Base-by-base conservation (phyloP, 1,284 basidiomycete genomes). In the Tilletia setariae region DNA sequence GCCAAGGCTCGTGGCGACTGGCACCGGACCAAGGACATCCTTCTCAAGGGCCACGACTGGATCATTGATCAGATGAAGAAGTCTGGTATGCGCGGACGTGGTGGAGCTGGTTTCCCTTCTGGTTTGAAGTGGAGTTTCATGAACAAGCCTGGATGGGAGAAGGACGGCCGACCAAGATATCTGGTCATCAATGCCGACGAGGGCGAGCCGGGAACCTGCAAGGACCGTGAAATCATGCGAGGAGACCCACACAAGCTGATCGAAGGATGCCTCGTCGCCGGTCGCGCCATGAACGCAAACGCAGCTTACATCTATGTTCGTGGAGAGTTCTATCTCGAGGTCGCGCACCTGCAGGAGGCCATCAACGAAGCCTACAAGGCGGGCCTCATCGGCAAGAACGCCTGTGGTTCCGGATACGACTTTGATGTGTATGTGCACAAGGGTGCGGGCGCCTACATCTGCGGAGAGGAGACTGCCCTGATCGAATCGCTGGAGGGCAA, bases 231-330 rank as follows among this genome's bases (percentile, higher is more conserved):
- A 85, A 98, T 98, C 80, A 87, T 98, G 83, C 91, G 96, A 69
- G 94, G 94, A 42, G 95, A 98, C 84, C 95, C 95, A 1, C 95
- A 98, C 86, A 98, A 98, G 83, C 90, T 98, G 69, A 87, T 98
- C 78, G 96, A 98, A 84, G 95, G 95, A 40, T 98, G 96, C 84
- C 88, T 98, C 64, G 91, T 98, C 70, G 95, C 95, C 62, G 95
- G 95, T n/a, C 90, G 95, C 70, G 90, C 87, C 21, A 98, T 98
- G 95, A 98, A 98, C 84, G 95, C 94, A 64, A 95, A 85, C 68
- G 93, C 94, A 67, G 95, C 95, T 40, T 98, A 98, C 87, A 98
- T 98, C 84, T 98, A 98, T 85, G 94, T 97, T 79, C 94, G 96
- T 76, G 95, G 95, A 79, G 95, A 98, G 85, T 98, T 98, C 85